Conservation (phyloP, 1,139 yeast genomes). For the Saccharomyces hybrid region DNA sequence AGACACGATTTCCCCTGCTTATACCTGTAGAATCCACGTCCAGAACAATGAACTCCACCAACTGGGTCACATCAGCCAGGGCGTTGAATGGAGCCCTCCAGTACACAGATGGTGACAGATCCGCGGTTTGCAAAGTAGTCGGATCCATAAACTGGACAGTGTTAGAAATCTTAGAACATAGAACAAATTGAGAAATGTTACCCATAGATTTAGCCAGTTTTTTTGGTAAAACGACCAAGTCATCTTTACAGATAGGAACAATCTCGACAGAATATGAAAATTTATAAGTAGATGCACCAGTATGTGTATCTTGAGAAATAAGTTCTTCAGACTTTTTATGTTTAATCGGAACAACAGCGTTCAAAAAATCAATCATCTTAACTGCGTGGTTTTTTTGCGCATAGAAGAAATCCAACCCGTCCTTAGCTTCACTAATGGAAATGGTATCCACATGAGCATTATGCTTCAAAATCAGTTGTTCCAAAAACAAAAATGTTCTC, state of each 20-base stretch:
- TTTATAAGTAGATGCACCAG: conserved; percentile 81
- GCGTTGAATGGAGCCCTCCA: conserved; percentile 86
- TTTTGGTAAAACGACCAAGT: conserved; percentile 81
- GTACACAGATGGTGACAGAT: conserved; percentile 64
- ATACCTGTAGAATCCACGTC: conserved; percentile 93
- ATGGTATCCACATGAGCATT: conserved; percentile 94
- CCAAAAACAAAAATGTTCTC: conserved; percentile 89
- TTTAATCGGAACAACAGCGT: conserved; percentile 82
- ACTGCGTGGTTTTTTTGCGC: conserved; percentile 85
- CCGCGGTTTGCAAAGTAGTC: conserved; percentile 71
- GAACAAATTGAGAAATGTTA: conserved; percentile 71
- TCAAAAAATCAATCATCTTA: conserved; percentile 86
- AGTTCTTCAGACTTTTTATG: conserved; percentile 84
- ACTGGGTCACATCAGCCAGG: conserved; percentile 65
- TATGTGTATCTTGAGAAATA: conserved; percentile 85
- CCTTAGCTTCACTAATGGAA: conserved; percentile 84
- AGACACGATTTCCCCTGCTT: conserved; percentile 69
- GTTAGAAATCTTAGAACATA: conserved; percentile 79
- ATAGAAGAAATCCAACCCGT: conserved; percentile 92
- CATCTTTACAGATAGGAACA: conserved; percentile 97
- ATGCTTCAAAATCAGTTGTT: conserved; percentile 87
- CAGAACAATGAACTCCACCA: conserved; percentile 83
- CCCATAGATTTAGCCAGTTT: conserved; percentile 80
- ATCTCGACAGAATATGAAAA: conserved; percentile 90
- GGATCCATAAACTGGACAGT: conserved; percentile 83